These are phyloP conservation scores for Arabidopsis suecica DNA, from an alignment of 345 rosid genomes.

Conservation along the genomic window DNA sequence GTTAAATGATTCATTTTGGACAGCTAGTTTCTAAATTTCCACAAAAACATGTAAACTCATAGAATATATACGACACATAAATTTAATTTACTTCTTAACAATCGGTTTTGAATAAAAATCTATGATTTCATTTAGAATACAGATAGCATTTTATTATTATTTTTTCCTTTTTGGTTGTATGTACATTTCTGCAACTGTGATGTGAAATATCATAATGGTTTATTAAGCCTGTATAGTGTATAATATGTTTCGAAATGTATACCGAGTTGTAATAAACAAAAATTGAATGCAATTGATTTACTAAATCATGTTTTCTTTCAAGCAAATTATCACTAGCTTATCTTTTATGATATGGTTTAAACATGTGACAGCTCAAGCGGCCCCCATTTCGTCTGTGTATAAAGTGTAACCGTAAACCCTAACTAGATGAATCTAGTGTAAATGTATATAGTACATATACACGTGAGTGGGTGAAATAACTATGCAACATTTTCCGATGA, in stretches of 20 bases:
- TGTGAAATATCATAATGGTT: not conserved
- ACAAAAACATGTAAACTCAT: too few relatives aligned
- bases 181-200: not conserved
- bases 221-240: not conserved
- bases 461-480: constrained; percentile 41
- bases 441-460: constrained; percentile 30
- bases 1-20: not conserved
- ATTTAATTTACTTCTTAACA: too few relatives aligned
- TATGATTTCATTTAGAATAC: too few relatives aligned
- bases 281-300: not conserved
- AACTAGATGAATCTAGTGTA: constrained; percentile 33
- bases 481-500: constrained; percentile 45
- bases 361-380: constrained; percentile 23
- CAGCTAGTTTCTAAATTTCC: too few relatives aligned
- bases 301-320: not conserved
- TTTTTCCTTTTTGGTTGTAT: too few relatives aligned
- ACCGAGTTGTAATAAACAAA: not conserved
- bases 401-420: constrained; percentile 36
- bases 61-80: too few relatives aligned
- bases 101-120: too few relatives aligned
- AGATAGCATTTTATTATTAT: too few relatives aligned
- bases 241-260: not conserved
- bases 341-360: not conserved
- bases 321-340: not conserved
- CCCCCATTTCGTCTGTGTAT: not conserved